These are phyloP conservation scores for Neurospora sp. DNA, from an alignment of 495 filamentous ascomycete species.

Conservation along the genomic window DNA sequence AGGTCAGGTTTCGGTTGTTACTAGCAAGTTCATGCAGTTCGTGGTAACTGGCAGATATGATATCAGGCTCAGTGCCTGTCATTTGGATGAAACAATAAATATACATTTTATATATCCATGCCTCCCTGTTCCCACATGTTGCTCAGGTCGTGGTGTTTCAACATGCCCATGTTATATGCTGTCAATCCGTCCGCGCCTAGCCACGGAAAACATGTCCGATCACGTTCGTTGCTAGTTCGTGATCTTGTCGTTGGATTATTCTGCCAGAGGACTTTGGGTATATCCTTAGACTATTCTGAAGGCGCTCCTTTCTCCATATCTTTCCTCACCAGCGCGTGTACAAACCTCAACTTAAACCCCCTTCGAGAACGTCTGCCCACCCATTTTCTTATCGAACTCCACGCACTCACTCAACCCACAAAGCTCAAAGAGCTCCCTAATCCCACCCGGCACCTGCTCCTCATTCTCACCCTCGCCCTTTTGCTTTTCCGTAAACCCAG, in stretches of 20 bases:
- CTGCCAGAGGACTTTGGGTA: background rate
- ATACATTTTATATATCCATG: background rate
- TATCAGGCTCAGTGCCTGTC: background rate
- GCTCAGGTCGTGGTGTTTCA: background rate
- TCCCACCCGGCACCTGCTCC: constrained; percentile 40
- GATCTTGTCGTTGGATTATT: background rate
- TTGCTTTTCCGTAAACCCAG: constrained; percentile 9
- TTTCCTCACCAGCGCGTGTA: background rate
- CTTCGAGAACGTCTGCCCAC: constrained; percentile 18
- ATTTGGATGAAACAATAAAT: background rate
- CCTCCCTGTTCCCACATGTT: background rate
- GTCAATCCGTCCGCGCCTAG: background rate
- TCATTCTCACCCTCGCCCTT: constrained; percentile 14
- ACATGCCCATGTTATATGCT: background rate
- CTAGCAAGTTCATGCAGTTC: background rate
- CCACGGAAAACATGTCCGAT: background rate
- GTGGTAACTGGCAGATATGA: background rate
- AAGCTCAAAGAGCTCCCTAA: constrained; percentile 51
- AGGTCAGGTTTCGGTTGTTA: background rate
- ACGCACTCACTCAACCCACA: constrained; percentile 42
- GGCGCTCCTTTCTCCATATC: background rate
- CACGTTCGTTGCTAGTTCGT: background rate
- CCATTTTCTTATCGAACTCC: constrained; percentile 22
- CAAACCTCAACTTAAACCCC: constrained; percentile 9
- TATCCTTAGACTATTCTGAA: background rate